These are phyloP conservation scores for Hysterangium stoloniferum DNA, from an alignment of 768 basidiomycete genomes.

Conservation along the genomic window DNA sequence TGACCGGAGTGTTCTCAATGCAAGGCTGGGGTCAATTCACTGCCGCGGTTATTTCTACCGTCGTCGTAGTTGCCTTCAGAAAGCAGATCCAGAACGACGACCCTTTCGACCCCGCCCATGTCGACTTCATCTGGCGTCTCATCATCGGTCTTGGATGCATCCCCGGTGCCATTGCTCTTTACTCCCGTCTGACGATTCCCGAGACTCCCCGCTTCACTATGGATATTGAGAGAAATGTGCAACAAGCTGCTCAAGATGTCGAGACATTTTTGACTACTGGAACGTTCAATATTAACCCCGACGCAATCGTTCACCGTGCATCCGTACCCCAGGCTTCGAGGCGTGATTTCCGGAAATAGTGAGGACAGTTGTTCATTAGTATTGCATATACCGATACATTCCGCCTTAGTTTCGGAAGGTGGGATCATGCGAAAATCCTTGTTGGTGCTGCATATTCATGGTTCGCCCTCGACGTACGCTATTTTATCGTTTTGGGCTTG, in stretches of 20 bases:
- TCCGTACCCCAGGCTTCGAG: conserved; percentile 34
- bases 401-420: conserved; percentile 24
- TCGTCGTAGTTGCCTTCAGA: conserved; percentile 26
- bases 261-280: conserved; percentile 30
- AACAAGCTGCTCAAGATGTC: conserved; percentile 34
- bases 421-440: conserved; percentile 33
- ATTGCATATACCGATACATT: background rate
- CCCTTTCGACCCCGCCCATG: conserved; percentile 14
- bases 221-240: conserved; percentile 42
- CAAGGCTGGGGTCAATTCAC: conserved; percentile 40
- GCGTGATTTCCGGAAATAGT: conserved; percentile 27
- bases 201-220: conserved; percentile 44
- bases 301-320: conserved; percentile 24
- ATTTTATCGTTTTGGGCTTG: background rate
- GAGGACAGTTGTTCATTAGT: background rate
- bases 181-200: conserved; percentile 41
- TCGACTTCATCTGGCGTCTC: conserved; percentile 36
- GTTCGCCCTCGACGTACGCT: conserved; percentile 27
- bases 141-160: conserved; percentile 42
- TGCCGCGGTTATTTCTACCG: conserved; percentile 26
- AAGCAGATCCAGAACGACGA: conserved; percentile 22
- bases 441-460: conserved; percentile 32
- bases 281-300: conserved; percentile 22
- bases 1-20: conserved; percentile 41
- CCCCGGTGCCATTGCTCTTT: conserved; percentile 36